A percentile compares a stretch with the other conserved stretches of the same genome.
Conservation (phyloP, 169 alveolate genomes). For the Plasmodium cynomolgi region DNA sequence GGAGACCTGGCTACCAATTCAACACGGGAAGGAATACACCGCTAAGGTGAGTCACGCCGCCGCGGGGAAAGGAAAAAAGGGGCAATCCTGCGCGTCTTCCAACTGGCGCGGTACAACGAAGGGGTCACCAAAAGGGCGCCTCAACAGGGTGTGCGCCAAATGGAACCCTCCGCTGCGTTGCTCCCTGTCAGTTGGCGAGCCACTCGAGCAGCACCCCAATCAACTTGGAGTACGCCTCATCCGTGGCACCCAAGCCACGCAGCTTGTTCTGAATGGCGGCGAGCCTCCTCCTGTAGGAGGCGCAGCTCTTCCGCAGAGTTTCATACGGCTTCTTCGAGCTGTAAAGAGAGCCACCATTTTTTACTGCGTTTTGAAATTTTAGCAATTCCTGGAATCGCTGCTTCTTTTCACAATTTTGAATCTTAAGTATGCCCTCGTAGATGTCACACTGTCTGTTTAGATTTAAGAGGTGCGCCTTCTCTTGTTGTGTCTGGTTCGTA, state of each 20-base stretch:
- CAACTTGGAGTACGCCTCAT: constrained; percentile 14
- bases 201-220: constrained; percentile 43
- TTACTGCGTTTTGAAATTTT: constrained; percentile 70
- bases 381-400: constrained; percentile 71
- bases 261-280: constrained; percentile 13
- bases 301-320: constrained; percentile 24
- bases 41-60: neutral
- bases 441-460: constrained; percentile 19
- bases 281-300: constrained; percentile 35
- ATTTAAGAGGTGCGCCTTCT: neutral
- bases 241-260: neutral
- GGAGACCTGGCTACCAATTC: neutral
- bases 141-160: neutral
- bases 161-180: neutral
- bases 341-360: constrained; percentile 2
- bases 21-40: neutral
- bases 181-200: constrained; percentile 12
- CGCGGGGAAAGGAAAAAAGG: neutral
- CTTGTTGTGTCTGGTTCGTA: neutral
- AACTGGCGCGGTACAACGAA: neutral
- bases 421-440: constrained; percentile 23
- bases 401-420: constrained; percentile 45
- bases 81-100: neutral
- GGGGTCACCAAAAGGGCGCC: neutral
- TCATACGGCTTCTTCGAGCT: constrained; percentile 26